A percentile compares a stretch with the other conserved stretches of the same genome.
These are phyloP conservation scores for Bombardia bombarda DNA, from an alignment of 495 filamentous ascomycete genomes.

Conservation along the genomic window DNA sequence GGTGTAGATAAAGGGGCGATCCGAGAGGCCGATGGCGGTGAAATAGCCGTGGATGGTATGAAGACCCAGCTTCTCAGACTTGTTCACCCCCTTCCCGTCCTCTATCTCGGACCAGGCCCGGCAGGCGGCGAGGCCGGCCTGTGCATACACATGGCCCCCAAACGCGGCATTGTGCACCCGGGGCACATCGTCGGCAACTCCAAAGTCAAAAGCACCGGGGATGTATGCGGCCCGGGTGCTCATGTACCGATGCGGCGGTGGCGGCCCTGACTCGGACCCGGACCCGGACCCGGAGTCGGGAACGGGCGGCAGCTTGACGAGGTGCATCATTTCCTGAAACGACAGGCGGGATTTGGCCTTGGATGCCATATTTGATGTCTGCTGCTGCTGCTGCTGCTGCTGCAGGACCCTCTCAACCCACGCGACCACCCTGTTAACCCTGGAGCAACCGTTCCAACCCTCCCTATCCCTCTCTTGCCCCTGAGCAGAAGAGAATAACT, in stretches of 20 bases:
- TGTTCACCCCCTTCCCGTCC: slow-evolving; percentile 13
- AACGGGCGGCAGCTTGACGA: too few species aligned
- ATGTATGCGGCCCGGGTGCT: slow-evolving; percentile 25
- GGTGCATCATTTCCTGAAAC: too few species aligned
- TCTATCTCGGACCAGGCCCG: slow-evolving; percentile 37
- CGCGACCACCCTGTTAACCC: too few species aligned
- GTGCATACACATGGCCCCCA: slow-evolving; percentile 63
- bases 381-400: too few species aligned
- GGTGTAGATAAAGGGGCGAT: slow-evolving; percentile 54
- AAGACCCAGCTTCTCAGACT: slow-evolving; percentile 36
- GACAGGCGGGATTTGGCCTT: too few species aligned
- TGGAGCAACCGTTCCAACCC: too few species aligned
- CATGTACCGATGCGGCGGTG: slow-evolving; percentile 28
- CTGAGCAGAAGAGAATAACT: too few species aligned
- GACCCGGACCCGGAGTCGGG: too few species aligned
- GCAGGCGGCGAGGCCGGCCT: slow-evolving; percentile 54
- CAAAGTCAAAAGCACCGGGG: slow-evolving; percentile 18
- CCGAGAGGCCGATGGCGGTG: slow-evolving; percentile 42
- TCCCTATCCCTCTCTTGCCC: too few species aligned
- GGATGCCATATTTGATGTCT: too few species aligned
- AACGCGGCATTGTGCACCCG: slow-evolving; percentile 30
- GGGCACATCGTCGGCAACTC: slow-evolving; percentile 7
- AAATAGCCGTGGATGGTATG: slow-evolving; percentile 66
- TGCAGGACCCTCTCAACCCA: too few species aligned
- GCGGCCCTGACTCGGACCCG: not conserved